These are phyloP conservation scores for Epichloe baconii DNA, from an alignment of 2,329 filamentous ascomycete genomes.

Conservation along the genomic window DNA sequence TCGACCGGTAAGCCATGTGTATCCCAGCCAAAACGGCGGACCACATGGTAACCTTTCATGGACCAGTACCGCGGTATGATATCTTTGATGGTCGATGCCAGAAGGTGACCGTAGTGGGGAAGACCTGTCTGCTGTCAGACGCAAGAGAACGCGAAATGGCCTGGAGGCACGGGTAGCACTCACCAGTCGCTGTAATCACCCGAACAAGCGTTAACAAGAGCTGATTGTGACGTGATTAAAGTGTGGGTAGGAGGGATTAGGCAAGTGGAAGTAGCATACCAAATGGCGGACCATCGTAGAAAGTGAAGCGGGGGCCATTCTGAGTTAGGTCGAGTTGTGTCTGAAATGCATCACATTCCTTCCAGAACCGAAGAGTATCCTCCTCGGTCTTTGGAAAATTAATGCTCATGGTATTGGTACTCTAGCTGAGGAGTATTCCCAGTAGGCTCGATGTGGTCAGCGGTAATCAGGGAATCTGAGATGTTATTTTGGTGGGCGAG, in stretches of 20 bases:
- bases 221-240: no score
- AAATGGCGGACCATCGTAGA: constrained; percentile 71
- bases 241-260: background rate
- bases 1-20: constrained; percentile 32
- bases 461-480: no score
- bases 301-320: constrained; percentile 67
- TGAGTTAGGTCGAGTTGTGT: constrained; percentile 41
- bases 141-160: no score
- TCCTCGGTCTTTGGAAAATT: constrained; percentile 12
- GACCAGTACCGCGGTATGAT: constrained; percentile 87
- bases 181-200: constrained; percentile 2
- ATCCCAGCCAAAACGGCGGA: constrained; percentile 79
- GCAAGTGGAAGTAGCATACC: background rate
- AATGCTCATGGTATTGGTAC: no score
- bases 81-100: constrained; percentile 83
- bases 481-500: no score
- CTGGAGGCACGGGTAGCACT: background rate
- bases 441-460: no score
- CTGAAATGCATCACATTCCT: constrained; percentile 14
- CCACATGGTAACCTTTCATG: constrained; percentile 80
- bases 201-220: no score
- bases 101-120: constrained; percentile 42
- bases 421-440: no score
- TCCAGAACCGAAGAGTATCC: constrained; percentile 11
- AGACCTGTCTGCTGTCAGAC: background rate